These are phyloP conservation scores for Amauroascus verrucosus DNA, from an alignment of 2,329 filamentous ascomycete species.

Conservation along the genomic window DNA sequence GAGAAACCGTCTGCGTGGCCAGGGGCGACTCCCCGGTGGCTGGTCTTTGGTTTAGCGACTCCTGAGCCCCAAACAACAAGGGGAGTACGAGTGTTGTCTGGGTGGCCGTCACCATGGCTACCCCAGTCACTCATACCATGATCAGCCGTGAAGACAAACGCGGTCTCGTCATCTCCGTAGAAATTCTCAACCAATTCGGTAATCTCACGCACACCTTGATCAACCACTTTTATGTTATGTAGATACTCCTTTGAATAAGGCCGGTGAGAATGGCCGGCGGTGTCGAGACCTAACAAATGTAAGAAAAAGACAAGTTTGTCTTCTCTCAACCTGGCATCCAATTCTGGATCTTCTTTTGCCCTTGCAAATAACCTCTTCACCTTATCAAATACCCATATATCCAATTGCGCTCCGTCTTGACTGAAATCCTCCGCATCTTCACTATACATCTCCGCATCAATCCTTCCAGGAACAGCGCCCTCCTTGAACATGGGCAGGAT, in stretches of 20 bases:
- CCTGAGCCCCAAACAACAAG: conserved; percentile 90
- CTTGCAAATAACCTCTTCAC: conserved; percentile 78
- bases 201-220: conserved; percentile 77
- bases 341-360: conserved; percentile 64
- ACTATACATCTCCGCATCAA: conserved; percentile 77
- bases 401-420: conserved; percentile 65
- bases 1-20: conserved; percentile 86
- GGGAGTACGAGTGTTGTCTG: conserved; percentile 90
- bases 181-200: conserved; percentile 73
- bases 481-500: conserved; percentile 95
- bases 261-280: conserved; percentile 71
- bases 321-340: conserved; percentile 61
- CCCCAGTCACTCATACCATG: conserved; percentile 99
- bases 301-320: conserved; percentile 93
- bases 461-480: conserved; percentile 75
- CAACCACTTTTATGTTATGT: conserved; percentile 87
- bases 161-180: conserved; percentile 73
- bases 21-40: conserved; percentile 48
- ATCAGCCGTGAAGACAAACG: conserved; percentile 94
- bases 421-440: conserved; percentile 86
- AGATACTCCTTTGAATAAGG: conserved; percentile 95
- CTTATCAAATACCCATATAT: conserved; percentile 91
- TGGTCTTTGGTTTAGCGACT: conserved; percentile 61
- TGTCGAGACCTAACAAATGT: conserved; percentile 85
- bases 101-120: conserved; percentile 96